Evolutionary conservation across 805 yeast genomes (phyloP), one percentile per base, ranked within the genome.

Genomic region (Spencermartinsiella europaea): DNA sequence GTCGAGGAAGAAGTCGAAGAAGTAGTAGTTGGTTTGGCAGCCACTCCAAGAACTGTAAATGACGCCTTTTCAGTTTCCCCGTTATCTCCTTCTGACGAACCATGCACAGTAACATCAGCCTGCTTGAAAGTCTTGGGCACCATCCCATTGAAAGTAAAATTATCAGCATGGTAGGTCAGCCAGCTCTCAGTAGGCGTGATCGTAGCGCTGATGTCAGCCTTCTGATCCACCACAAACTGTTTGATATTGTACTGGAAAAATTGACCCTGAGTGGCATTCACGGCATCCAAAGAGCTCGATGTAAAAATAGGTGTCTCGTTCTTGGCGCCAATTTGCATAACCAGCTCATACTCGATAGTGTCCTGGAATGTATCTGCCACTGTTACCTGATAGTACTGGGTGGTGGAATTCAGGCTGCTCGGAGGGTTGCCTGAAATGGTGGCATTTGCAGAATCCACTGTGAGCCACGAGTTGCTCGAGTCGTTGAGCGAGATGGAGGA

Each of bases 391-490:
- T 81, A 56, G 8, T 46, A 35, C 35, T 51, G 39, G 42, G 53
- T 48, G 5, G 40, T 48, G 28, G 54, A 59, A 12, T 55, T 70
- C 36, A 81, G 76, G 52, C 71, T 65, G 3, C 60, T 54, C 2
- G 88, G 86, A 17, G 82, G 84, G 15, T 66, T 60, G 22, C 99
- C 99, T 34, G 65, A 63, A 46, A 91, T 72, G 0, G 95, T 82
- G 61, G 75, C 68, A 59, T 84, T 86, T 8, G 73, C 53, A 38
- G 67, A 55, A 62, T 80, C 76, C 61, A 76, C 89, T 1, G 69
- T 55, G 41, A 91, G 69, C 98, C 98, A 91, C 42, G 64, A 61
- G 19, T 71, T 38, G 14, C 47, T 67, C 5, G 96, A 95, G 38
- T 81, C 76, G 51, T 71, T 64, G 21, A 79, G 63, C 3, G 60